A percentile compares a stretch with the other conserved stretches of the same genome.
Conservation (phyloP, 192 early-diverging fungal genomes). For the Thamnidium elegans region DNA sequence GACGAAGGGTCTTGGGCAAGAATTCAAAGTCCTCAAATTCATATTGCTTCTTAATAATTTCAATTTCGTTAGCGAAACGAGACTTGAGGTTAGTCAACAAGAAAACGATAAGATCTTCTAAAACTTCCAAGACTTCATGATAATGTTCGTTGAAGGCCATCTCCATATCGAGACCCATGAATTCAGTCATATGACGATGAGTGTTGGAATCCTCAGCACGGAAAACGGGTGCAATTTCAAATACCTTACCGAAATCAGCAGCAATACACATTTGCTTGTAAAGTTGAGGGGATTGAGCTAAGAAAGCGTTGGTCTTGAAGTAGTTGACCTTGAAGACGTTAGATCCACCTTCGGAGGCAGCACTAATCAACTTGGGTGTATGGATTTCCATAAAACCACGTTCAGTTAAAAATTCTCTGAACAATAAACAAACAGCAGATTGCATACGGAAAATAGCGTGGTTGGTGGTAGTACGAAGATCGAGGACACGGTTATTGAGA, state of each 20-base stretch:
- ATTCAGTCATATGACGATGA: slow-evolving; percentile 99
- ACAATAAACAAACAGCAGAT: slow-evolving; percentile 86
- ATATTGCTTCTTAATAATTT: slow-evolving; percentile 82
- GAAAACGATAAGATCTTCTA: slow-evolving; percentile 89
- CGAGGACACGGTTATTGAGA: slow-evolving; percentile 91
- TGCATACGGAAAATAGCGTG: slow-evolving; percentile 98
- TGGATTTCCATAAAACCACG: slow-evolving; percentile 94
- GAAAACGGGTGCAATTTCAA: slow-evolving; percentile 96
- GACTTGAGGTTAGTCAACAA: slow-evolving; percentile 88
- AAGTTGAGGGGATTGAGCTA: slow-evolving; percentile 98
- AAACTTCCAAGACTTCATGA: slow-evolving; percentile 93
- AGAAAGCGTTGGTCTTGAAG: slow-evolving; percentile 90
- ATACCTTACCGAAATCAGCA: slow-evolving; percentile 97
- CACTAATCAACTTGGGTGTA: slow-evolving; percentile 93
- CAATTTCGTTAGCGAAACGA: slow-evolving; percentile 81
- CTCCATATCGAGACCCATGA: slow-evolving; percentile 97
- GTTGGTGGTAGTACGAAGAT: slow-evolving; percentile 93
- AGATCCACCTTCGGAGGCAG: slow-evolving; percentile 94
- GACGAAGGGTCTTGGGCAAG: slow-evolving; percentile 74
- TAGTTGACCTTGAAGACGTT: slow-evolving; percentile 98
- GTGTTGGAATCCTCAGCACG: slow-evolving; percentile 97
- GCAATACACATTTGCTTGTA: slow-evolving; percentile 99
- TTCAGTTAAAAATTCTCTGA: slow-evolving; percentile 89
- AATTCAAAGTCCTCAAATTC: slow-evolving; percentile 90
- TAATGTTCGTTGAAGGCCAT: slow-evolving; percentile 99